These are phyloP conservation scores for Hypoxylon rickii DNA, from an alignment of 495 filamentous ascomycete species.

Conservation along the genomic window DNA sequence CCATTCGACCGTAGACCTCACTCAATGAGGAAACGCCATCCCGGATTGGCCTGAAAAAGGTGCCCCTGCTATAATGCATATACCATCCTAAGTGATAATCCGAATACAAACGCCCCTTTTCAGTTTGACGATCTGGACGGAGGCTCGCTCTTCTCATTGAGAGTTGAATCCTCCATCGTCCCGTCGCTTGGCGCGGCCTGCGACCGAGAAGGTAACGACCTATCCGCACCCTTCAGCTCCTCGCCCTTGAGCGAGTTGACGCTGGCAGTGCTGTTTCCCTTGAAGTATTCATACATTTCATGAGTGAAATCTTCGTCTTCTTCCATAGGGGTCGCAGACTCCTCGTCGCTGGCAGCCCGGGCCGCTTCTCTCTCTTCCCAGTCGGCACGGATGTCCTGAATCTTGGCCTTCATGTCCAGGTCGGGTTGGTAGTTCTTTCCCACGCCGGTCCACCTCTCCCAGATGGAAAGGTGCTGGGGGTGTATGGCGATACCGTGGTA, in stretches of 20 bases:
- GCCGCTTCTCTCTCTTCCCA: constrained; percentile 42
- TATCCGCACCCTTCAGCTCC: constrained; percentile 20
- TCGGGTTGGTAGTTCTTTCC: constrained; percentile 80
- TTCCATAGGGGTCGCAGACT: constrained; percentile 32
- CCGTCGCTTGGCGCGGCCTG: constrained; percentile 13
- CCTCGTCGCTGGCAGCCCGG: constrained; percentile 26
- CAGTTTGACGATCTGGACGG: neutral
- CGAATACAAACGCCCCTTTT: neutral
- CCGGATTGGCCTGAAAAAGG: too few relatives aligned
- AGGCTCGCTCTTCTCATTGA: constrained; percentile 2
- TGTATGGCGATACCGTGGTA: constrained; percentile 91
- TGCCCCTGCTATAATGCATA: too few relatives aligned
- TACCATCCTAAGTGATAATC: too few relatives aligned
- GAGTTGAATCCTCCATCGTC: constrained; percentile 8
- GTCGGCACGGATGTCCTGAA: constrained; percentile 70
- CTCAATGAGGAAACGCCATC: constrained; percentile 2
- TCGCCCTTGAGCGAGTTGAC: constrained; percentile 30
- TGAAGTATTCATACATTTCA: constrained; percentile 50
- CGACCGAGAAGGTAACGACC: constrained; percentile 10
- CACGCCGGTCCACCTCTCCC: constrained; percentile 71
- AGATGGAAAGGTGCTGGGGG: constrained; percentile 80
- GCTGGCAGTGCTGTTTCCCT: constrained; percentile 25
- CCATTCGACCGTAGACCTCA: neutral
- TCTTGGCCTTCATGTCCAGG: constrained; percentile 75
- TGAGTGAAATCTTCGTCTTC: constrained; percentile 49